phyloP scores from a whole-genome alignment of 805 yeast species.

The Dipodascopsis tothii region DNA sequence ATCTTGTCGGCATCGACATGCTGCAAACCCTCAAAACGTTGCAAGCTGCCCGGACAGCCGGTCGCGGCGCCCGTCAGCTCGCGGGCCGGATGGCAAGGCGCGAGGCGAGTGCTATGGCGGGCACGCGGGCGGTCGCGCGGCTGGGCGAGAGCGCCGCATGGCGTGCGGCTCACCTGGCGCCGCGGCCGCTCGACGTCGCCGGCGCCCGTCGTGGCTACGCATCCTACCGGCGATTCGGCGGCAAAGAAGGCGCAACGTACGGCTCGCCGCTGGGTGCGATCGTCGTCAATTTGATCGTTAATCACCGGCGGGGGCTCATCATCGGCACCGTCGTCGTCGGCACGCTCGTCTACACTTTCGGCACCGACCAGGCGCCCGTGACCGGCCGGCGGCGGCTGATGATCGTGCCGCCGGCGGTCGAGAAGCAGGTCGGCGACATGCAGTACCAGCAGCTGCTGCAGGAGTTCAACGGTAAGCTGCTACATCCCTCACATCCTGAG shows the following conservation, averaged over 20 bases:
- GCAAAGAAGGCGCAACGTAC: background rate
- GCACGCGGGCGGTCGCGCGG: too few species aligned
- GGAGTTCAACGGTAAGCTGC: constrained; percentile 45
- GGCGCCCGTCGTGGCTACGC: too few species aligned
- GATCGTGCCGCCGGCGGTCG: constrained; percentile 12
- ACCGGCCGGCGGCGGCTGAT: constrained; percentile 21
- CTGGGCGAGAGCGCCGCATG: too few species aligned
- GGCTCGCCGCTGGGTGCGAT: constrained; percentile 1
- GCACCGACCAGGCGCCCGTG: constrained; percentile 14
- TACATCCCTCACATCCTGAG: constrained; percentile 59
- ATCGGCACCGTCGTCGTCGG: background rate
- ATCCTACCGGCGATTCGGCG: constrained; percentile 5
- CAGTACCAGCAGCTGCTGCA: constrained; percentile 49
- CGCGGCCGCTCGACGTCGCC: too few species aligned
- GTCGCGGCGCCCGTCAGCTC: too few species aligned
- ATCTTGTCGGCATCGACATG: too few species aligned
- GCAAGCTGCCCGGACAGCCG: too few species aligned
- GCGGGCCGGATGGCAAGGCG: too few species aligned
- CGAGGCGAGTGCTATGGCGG: too few species aligned
- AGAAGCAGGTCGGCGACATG: constrained; percentile 12
- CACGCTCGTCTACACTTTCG: constrained; percentile 2
- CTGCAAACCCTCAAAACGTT: too few species aligned
- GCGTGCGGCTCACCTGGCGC: too few species aligned
- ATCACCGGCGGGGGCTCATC: background rate
- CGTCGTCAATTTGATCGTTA: background rate